Evolutionary conservation across 345 rosid genomes (phyloP).

Genomic region (Sisymbrium irio): DNA sequence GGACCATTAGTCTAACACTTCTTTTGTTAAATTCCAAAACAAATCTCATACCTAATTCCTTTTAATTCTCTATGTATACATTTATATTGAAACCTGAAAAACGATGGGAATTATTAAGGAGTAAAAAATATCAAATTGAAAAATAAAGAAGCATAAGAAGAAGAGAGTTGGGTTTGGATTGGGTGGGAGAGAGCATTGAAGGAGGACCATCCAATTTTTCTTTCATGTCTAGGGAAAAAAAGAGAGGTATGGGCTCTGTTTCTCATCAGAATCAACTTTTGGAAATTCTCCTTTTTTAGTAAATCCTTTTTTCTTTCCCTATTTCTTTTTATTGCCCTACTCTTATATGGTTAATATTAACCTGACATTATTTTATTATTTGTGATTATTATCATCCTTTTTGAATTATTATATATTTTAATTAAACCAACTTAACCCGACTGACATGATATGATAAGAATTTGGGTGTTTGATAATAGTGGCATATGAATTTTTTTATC

Average conservation of each 20-base stretch:
- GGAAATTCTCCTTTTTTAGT: constrained; percentile 26
- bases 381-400: not conserved
- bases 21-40: constrained; percentile 19
- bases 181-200: constrained; percentile 33
- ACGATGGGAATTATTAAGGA: constrained; percentile 8
- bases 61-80: constrained; percentile 3
- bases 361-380: not conserved
- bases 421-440: not conserved
- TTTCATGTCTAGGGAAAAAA: constrained; percentile 36
- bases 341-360: not conserved
- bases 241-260: constrained; percentile 36
- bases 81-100: constrained; percentile 13
- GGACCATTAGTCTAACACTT: constrained; percentile 43
- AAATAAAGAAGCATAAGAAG: not conserved
- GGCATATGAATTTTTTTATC: not conserved
- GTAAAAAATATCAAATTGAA: constrained; percentile 6
- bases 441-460: not conserved
- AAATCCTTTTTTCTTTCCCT: not conserved
- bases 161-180: constrained; percentile 29
- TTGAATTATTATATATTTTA: not conserved
- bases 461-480: not conserved
- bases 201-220: constrained; percentile 43
- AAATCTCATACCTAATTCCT: constrained; percentile 21
- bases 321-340: constrained; percentile 19
- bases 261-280: constrained; percentile 33